Evolutionary conservation across 345 rosid genomes (phyloP), one percentile per base, ranked within the genome.

Genomic region (Gossypium ekmanianum): DNA sequence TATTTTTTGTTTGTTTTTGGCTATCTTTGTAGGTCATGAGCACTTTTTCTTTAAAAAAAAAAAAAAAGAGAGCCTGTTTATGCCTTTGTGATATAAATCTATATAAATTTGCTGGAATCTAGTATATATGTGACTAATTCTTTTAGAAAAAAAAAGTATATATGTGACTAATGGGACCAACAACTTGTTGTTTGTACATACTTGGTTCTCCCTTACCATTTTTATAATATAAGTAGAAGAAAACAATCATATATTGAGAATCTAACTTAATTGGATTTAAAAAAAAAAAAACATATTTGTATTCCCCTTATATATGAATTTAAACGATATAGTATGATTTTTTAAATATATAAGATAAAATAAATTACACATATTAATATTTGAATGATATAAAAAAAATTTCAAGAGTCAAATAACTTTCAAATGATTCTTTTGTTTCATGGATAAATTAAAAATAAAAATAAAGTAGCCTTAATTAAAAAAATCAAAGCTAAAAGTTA

Each of bases 61-160:
- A 7, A 56, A 56, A 51, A 3, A 18, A 45, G 47, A 39, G 17
- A 16, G 68, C 13, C 54, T 69, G 24, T 68, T 2, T 54, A 51
- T 56, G 41, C 64, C 50, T 18, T 68, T 13, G 65, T 22, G 72
- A 81, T 81, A 61, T 66, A 72, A 71, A 71, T 55, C 39, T 61
- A 47, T 59, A 24, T 26, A 68, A 67, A 54, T 61, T 61, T 68
- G 70, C 22, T 22, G 74, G 78, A 70, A 55, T 63, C 74, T 0
- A 57, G 34, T 51, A 51, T 65, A 34, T 13, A 16, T 72, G 14
- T 48, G 75, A 77, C 75, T 14, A 43, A 44, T 57, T 29, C 39
- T 34, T 29, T 29, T 3, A 29, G 4, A 34, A 34, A 34, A 29
- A 29, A 4, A 29, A 29, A 62, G 34, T 57, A 51, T 65, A 34